A percentile compares a stretch with the other conserved stretches of the same genome.
Evolutionary conservation across 495 filamentous ascomycete species (phyloP).

Genomic region (Neurospora sp.): DNA sequence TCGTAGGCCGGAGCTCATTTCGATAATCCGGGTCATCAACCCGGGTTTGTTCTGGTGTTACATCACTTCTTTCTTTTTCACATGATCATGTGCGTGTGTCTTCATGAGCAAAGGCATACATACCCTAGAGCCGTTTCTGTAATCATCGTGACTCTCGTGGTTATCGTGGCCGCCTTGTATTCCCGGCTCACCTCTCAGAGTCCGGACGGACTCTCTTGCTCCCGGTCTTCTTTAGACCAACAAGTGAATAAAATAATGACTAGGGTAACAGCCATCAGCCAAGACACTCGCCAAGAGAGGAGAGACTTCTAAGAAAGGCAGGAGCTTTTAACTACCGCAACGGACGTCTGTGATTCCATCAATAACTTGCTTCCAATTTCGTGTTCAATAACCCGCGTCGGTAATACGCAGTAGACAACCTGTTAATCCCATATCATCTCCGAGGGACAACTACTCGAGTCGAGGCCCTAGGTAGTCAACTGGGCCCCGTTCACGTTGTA

Average conservation of each 20-base stretch:
- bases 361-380: not conserved
- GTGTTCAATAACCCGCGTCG: not conserved
- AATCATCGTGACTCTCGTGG: not conserved
- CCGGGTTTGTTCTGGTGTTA: not conserved
- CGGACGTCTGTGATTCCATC: not conserved
- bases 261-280: not conserved
- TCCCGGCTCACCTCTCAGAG: not conserved
- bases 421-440: not conserved
- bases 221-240: not conserved
- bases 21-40: not conserved
- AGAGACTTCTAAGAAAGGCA: not conserved
- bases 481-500: not conserved
- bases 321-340: not conserved
- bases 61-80: not conserved
- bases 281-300: not conserved
- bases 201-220: not conserved
- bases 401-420: not conserved
- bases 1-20: not conserved
- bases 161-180: not conserved
- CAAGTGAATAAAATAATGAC: not conserved
- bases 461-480: not conserved
- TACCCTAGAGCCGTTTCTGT: not conserved
- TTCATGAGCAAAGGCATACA: constrained; percentile 2
- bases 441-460: not conserved
- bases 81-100: not conserved